Percentiles rank a stretch among this genome's conserved stretches.
phyloP scores from a whole-genome alignment of 352 stramenopile genomes.

The Heterotrichella gracilis region DNA sequence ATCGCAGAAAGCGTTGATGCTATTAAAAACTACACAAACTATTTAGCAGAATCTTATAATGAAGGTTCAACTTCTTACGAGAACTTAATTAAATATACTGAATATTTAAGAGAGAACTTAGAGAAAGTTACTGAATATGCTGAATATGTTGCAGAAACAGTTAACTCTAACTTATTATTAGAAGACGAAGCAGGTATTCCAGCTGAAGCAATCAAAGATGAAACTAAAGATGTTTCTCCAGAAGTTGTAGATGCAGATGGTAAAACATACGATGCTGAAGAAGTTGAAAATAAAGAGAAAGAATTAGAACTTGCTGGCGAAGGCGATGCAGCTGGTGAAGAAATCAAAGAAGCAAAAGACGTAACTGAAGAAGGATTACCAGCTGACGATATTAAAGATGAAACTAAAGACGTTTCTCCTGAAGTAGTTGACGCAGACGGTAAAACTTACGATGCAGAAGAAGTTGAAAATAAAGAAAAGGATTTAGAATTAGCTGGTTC shows the following conservation, averaged over 20 bases:
- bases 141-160: slow-evolving; percentile 10
- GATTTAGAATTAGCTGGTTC: no score
- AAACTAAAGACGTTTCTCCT: no score
- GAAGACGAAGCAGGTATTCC: no score
- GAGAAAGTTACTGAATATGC: background rate
- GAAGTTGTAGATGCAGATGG: background rate
- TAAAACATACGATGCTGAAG: slow-evolving; percentile 6
- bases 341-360: no score
- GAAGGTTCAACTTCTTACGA: no score
- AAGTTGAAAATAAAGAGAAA: background rate
- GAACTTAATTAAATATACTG: background rate
- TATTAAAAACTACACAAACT: background rate
- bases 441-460: slow-evolving; percentile 11
- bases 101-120: background rate
- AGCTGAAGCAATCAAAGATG: no score
- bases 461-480: background rate
- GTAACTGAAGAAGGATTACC: no score
- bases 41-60: slow-evolving; percentile 5
- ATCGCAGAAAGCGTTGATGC: slow-evolving; percentile 9
- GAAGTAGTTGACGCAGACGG: background rate
- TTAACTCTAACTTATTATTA: no score
- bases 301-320: no score
- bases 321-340: no score
- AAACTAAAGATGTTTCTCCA: no score
- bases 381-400: no score